These are phyloP conservation scores for Clarireedia homoeocarpa DNA, from an alignment of 2,329 filamentous ascomycete genomes.

Conservation along the genomic window DNA sequence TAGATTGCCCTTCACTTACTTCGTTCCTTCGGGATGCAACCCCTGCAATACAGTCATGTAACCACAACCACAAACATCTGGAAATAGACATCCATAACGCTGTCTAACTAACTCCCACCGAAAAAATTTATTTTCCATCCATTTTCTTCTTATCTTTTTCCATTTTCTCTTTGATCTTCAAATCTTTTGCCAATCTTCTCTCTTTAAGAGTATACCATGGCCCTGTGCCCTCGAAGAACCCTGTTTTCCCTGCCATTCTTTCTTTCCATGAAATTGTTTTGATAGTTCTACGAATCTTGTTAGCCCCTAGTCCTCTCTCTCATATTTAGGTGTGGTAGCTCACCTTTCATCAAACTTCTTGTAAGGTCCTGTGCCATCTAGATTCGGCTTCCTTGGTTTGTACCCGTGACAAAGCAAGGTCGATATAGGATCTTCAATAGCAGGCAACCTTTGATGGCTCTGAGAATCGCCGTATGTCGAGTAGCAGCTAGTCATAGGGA, in stretches of 20 bases:
- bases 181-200: not conserved
- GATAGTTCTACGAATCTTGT: not conserved
- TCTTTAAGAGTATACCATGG: not conserved
- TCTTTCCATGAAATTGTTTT: not conserved
- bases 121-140: too few species aligned
- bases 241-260: not conserved
- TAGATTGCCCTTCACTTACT: too few species aligned
- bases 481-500: not conserved
- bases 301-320: not conserved
- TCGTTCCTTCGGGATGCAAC: too few species aligned
- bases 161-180: not conserved
- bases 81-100: too few species aligned
- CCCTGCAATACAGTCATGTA: too few species aligned
- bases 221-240: not conserved
- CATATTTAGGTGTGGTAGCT: not conserved
- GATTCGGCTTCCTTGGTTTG: not conserved
- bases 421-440: not conserved
- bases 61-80: too few species aligned
- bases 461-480: not conserved
- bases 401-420: not conserved
- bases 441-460: not conserved
- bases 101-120: too few species aligned
- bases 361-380: not conserved
- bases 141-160: not conserved
- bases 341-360: not conserved